Evolutionary conservation across 805 yeast species (phyloP).

Genomic region (Yarrowia phangngaensis): DNA sequence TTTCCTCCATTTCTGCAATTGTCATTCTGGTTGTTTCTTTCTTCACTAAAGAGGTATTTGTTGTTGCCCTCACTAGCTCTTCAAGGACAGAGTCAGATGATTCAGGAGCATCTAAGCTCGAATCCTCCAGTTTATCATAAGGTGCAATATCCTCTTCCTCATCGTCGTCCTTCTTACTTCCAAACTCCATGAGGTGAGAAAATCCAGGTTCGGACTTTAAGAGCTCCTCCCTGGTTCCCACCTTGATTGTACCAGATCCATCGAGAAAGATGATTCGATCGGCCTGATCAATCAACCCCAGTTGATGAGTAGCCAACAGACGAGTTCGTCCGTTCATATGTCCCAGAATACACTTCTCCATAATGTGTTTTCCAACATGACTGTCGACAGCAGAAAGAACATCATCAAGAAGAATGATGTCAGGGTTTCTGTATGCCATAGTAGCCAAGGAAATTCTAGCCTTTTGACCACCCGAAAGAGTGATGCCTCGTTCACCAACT

Average conservation of each 20-base stretch:
- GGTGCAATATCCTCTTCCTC: constrained; percentile 29
- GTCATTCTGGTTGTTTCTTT: constrained; percentile 3
- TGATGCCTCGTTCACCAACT: constrained; percentile 80
- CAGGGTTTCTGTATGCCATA: constrained; percentile 63
- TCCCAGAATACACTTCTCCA: constrained; percentile 61
- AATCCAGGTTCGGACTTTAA: constrained; percentile 46
- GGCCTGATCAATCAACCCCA: constrained; percentile 59
- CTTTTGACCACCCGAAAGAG: constrained; percentile 82
- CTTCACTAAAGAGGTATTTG: not conserved
- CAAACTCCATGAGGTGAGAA: constrained; percentile 46
- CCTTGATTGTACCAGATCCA: constrained; percentile 57
- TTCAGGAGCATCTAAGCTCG: not conserved
- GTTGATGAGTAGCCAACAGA: constrained; percentile 69
- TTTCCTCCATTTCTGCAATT: not conserved
- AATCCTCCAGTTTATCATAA: constrained; percentile 26
- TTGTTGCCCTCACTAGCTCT: not conserved
- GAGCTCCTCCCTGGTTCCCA: constrained; percentile 61
- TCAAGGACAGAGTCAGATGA: constrained; percentile 20
- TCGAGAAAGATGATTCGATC: constrained; percentile 59
- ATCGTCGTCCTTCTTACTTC: constrained; percentile 40
- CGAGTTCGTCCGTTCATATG: constrained; percentile 53
- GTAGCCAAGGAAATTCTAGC: constrained; percentile 76
- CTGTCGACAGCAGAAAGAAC: constrained; percentile 82
- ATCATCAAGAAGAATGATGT: constrained; percentile 67
- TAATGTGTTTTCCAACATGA: constrained; percentile 70